A percentile compares a stretch with the other conserved stretches of the same genome.
phyloP scores from a whole-genome alignment of 805 yeast genomes.

The Wickerhamomyces canadensis region DNA sequence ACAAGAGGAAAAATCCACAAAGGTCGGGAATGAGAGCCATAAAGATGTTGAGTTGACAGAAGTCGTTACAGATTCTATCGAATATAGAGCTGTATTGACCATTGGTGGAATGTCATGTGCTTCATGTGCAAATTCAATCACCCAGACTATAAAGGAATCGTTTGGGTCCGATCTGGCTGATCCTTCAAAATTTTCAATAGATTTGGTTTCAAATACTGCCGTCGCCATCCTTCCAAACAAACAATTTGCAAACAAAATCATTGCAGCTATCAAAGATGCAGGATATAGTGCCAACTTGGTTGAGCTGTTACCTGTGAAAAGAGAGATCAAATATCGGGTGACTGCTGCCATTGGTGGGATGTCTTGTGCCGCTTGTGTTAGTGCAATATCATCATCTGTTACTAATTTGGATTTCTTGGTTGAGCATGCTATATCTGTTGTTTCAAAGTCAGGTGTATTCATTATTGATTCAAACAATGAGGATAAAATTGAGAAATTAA shows the following conservation, averaged over 20 bases:
- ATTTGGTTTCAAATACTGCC: slow-evolving; percentile 47
- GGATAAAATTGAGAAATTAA: slow-evolving; percentile 33
- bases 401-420: slow-evolving; percentile 45
- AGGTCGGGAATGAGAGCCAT: slow-evolving; percentile 4
- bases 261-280: slow-evolving; percentile 39
- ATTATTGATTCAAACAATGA: slow-evolving; percentile 40
- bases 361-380: slow-evolving; percentile 68
- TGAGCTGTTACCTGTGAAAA: slow-evolving; percentile 54
- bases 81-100: slow-evolving; percentile 46
- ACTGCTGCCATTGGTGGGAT: slow-evolving; percentile 67
- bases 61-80: slow-evolving; percentile 19
- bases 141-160: slow-evolving; percentile 22
- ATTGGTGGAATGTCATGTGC: slow-evolving; percentile 70
- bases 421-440: slow-evolving; percentile 48
- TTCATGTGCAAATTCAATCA: slow-evolving; percentile 47
- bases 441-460: slow-evolving; percentile 61
- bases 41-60: slow-evolving; percentile 24
- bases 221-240: slow-evolving; percentile 48
- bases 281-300: slow-evolving; percentile 46
- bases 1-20: slow-evolving; percentile 14
- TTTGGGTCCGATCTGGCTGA: slow-evolving; percentile 8
- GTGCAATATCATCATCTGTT: slow-evolving; percentile 45
- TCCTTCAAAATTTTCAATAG: slow-evolving; percentile 38
- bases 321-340: slow-evolving; percentile 43
- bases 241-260: slow-evolving; percentile 42